Evolutionary conservation across 768 basidiomycete species (phyloP), one percentile per base, ranked within the genome.

Genomic region (Tricholoma matsutake): DNA sequence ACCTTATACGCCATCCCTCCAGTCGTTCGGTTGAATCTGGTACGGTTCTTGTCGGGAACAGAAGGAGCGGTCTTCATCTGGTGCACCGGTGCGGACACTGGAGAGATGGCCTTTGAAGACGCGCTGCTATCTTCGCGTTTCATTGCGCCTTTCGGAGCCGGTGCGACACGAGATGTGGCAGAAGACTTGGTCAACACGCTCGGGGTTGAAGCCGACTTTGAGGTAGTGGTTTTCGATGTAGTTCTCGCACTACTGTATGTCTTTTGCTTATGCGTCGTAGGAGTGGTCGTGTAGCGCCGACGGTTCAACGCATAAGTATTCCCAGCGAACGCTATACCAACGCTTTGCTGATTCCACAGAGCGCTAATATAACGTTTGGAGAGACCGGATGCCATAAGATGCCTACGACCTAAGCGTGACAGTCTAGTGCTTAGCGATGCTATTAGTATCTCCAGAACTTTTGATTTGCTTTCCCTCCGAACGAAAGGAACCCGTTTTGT

Each of bases 381-480:
- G 22, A 67, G 53, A 54, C 62, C 59, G n/a, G 61, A 58, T n/a
- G 69, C 63, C 71, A 70, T 71, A 11, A 22, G 3, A 53, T 49
- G n/a, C 16, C 11, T 29, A 52, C 16, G 41, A 8, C 41, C 8
- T 16, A n/a, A 41, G 11, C 41, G 41, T 41, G 1, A 16, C 41
- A 6, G 8, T 16, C n/a, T 4, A 6, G 2, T 41, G 41, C n/a
- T 16, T 13, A 37, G 14, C 37, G 4, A 4, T 37, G 37, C 2
- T 25, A 25, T 25, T 25, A 25, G n/a, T n/a, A n/a, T n/a, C n/a
- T n/a, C n/a, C n/a, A n/a, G n/a, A n/a, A n/a, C n/a, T n/a, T n/a
- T n/a, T n/a, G n/a, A n/a, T n/a, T n/a, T n/a, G n/a, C n/a, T n/a
- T n/a, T n/a, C n/a, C n/a, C n/a, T n/a, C n/a, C n/a, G n/a, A n/a